A percentile compares a stretch with the other conserved stretches of the same genome.
Conservation (phyloP, 2,329 filamentous ascomycete species). For the Fusarium pseudonygamai region DNA sequence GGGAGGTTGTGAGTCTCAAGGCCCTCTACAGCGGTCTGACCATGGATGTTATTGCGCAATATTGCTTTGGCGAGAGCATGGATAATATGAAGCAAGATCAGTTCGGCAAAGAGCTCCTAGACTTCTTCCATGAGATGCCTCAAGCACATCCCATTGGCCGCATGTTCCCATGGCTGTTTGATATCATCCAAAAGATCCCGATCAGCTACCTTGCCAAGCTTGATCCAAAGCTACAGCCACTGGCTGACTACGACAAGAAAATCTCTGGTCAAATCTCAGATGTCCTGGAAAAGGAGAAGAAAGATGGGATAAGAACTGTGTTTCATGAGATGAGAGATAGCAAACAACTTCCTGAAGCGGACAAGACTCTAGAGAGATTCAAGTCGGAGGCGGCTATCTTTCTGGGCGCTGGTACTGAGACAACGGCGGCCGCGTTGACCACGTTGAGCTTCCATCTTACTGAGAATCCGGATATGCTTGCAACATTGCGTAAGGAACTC, state of each 20-base stretch:
- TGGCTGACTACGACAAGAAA: not conserved
- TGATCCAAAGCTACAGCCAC: not conserved
- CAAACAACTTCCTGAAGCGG: not conserved
- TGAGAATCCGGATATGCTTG: not conserved
- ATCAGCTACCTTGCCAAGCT: not conserved
- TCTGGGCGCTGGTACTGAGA: not conserved
- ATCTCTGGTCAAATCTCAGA: not conserved
- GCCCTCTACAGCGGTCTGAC: not conserved
- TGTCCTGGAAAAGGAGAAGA: not conserved
- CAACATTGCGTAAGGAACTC: not conserved
- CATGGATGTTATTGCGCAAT: not conserved
- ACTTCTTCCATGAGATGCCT: slow-evolving; percentile 7
- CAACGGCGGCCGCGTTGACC: not conserved
- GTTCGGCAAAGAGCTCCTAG: not conserved
- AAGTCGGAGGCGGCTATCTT: slow-evolving; percentile 3
- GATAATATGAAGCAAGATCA: not conserved
- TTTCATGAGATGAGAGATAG: slow-evolving; percentile 7
- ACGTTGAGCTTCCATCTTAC: not conserved
- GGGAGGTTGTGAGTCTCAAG: not conserved
- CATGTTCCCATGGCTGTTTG: not conserved
- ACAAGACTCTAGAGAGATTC: not conserved
- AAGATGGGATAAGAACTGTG: not conserved
- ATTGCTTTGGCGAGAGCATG: slow-evolving; percentile 4
- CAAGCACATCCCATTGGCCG: not conserved
- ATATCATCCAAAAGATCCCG: not conserved